Conservation (phyloP, 2,329 filamentous ascomycete species). For the Alternaria metachromatica region DNA sequence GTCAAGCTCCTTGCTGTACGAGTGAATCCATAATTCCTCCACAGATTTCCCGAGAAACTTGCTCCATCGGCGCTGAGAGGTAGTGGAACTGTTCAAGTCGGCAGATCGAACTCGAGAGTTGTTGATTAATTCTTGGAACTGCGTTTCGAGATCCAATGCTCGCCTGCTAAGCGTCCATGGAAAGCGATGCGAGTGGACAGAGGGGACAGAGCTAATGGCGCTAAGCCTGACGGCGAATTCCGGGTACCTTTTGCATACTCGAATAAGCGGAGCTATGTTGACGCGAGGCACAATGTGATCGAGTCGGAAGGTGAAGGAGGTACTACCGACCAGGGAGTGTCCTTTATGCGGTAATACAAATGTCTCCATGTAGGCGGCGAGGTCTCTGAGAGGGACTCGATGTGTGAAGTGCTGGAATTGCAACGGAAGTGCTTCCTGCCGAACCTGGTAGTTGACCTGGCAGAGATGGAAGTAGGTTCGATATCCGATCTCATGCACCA, state of each 20-base stretch:
- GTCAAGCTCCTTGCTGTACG: not conserved
- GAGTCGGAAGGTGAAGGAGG: not conserved
- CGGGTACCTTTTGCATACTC: not conserved
- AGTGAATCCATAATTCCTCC: not conserved
- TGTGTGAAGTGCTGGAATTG: not conserved
- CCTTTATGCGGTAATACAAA: not conserved
- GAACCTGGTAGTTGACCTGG: not conserved
- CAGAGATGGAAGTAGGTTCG: not conserved
- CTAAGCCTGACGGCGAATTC: not conserved
- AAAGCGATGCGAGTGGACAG: not conserved
- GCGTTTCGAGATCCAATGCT: not conserved
- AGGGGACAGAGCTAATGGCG: not conserved
- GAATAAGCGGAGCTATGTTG: not conserved
- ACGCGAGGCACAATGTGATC: accelerated
- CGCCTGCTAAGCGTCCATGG: not conserved
- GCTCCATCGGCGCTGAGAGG: not conserved
- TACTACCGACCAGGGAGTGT: not conserved
- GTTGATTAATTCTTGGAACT: not conserved
- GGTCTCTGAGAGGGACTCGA: not conserved
- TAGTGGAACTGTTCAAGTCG: not conserved
- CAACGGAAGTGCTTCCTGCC: not conserved
- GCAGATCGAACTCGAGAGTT: not conserved
- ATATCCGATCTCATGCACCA: not conserved
- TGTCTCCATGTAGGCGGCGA: not conserved
- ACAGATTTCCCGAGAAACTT: not conserved